A percentile compares a stretch with the other conserved stretches of the same genome.
Evolutionary conservation across 352 stramenopile genomes (phyloP).

Genomic region (Globisporangium cederbergense): DNA sequence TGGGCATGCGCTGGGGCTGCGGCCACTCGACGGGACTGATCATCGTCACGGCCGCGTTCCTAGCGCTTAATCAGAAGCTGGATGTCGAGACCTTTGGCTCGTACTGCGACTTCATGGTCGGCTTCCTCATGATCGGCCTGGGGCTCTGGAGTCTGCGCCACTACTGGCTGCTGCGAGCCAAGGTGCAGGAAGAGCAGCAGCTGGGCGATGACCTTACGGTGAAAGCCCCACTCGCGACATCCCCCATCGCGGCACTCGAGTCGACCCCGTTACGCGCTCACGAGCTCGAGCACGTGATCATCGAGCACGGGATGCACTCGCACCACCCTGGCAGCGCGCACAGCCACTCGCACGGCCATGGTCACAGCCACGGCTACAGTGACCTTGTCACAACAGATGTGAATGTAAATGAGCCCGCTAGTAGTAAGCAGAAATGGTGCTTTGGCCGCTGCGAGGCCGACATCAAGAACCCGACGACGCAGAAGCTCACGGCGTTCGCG

Average conservation of each 20-base stretch:
- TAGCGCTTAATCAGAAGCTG: conserved; percentile 44
- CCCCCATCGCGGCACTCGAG: conserved; percentile 18
- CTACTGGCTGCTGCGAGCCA: conserved; percentile 37
- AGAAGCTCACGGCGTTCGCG: conserved; percentile 68
- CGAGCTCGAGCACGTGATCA: conserved; percentile 33
- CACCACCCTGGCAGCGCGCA: conserved; percentile 15
- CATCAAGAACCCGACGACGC: conserved; percentile 55
- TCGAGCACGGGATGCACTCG: conserved; percentile 32
- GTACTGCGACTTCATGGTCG: conserved; percentile 70
- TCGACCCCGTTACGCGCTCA: conserved; percentile 26
- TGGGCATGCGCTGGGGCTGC: conserved; percentile 88
- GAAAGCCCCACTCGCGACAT: not conserved
- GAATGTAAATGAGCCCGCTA: not conserved
- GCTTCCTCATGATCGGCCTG: conserved; percentile 66
- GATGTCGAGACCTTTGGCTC: conserved; percentile 48
- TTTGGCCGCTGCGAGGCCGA: conserved; percentile 38
- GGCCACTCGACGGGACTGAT: conserved; percentile 84
- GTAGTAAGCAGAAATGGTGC: conserved; percentile 25
- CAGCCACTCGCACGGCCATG: conserved; percentile 5
- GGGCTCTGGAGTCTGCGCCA: conserved; percentile 54
- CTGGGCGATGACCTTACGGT: conserved; percentile 1
- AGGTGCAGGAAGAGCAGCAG: conserved; percentile 21
- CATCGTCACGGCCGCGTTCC: conserved; percentile 55
- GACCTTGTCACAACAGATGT: not conserved
- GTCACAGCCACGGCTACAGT: conserved; percentile 7